Evolutionary conservation across 306 rosid genomes (phyloP).

Genomic region (Citrullus colocynthis): DNA sequence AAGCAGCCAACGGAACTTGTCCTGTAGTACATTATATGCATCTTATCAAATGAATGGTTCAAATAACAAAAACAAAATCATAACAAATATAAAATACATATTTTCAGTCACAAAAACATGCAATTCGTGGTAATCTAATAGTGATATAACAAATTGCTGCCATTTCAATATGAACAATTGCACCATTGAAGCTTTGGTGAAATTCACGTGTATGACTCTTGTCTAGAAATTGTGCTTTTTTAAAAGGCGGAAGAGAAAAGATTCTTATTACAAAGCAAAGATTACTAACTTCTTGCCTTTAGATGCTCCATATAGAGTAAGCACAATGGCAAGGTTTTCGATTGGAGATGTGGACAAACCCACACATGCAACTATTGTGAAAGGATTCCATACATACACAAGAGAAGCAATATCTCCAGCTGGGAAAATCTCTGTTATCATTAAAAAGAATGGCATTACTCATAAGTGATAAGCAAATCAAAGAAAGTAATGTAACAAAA

Average conservation of each 20-base stretch:
- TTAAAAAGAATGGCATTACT: slow-evolving; percentile 1
- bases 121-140: neutral
- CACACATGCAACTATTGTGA: slow-evolving; percentile 42
- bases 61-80: slow-evolving; percentile 5
- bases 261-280: neutral
- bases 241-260: neutral
- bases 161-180: neutral
- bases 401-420: slow-evolving; percentile 47
- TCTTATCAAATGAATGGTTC: slow-evolving; percentile 10
- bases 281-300: slow-evolving; percentile 22
- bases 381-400: slow-evolving; percentile 47
- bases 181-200: neutral
- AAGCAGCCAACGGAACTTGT: slow-evolving; percentile 67
- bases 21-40: slow-evolving; percentile 41
- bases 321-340: slow-evolving; percentile 31
- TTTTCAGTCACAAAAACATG: neutral
- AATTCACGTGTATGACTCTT: neutral
- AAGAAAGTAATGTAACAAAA: neutral
- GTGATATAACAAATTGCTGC: neutral
- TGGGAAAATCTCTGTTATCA: slow-evolving; percentile 26
- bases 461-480: slow-evolving; percentile 15
- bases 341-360: slow-evolving; percentile 49
- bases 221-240: neutral
- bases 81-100: neutral
- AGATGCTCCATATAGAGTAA: slow-evolving; percentile 39